Evolutionary conservation across 2,329 filamentous ascomycete species (phyloP).

Genomic region (Scedosporium minutisporum): DNA sequence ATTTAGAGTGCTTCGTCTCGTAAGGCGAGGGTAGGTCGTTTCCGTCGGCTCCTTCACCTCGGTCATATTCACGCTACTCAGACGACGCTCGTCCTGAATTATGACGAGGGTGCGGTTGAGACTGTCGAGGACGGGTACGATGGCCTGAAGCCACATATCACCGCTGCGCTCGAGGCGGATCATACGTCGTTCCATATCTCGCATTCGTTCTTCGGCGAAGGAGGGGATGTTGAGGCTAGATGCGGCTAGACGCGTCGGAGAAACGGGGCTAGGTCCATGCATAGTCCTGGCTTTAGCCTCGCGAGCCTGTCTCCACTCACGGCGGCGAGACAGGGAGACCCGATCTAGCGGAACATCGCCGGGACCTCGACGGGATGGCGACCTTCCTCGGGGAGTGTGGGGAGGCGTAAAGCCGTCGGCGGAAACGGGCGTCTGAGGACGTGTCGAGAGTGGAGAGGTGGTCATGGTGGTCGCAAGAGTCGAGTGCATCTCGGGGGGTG

Average conservation of each 20-base stretch:
- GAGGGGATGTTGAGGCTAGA: not conserved
- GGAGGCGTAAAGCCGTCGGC: slow-evolving; percentile 17
- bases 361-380: not conserved
- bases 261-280: not conserved
- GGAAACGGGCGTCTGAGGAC: slow-evolving; percentile 18
- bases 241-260: not conserved
- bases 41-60: not conserved
- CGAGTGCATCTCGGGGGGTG: slow-evolving; percentile 9
- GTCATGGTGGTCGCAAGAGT: slow-evolving; percentile 14
- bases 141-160: slow-evolving; percentile 33
- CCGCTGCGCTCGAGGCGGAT: slow-evolving; percentile 35
- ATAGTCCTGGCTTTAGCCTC: not conserved
- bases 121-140: slow-evolving; percentile 35
- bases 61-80: not conserved
- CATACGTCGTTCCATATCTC: slow-evolving; percentile 38
- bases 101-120: slow-evolving; percentile 27
- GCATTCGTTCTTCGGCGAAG: slow-evolving; percentile 30
- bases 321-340: slow-evolving; percentile 21
- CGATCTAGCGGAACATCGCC: slow-evolving; percentile 14
- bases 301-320: slow-evolving; percentile 15
- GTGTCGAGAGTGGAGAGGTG: not conserved
- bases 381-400: slow-evolving; percentile 11
- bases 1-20: slow-evolving; percentile 16
- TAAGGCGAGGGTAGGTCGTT: slow-evolving; percentile 11
- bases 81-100: slow-evolving; percentile 11